phyloP scores from a whole-genome alignment of 371 early-diverging fungal genomes.

The Circinella umbellata region DNA sequence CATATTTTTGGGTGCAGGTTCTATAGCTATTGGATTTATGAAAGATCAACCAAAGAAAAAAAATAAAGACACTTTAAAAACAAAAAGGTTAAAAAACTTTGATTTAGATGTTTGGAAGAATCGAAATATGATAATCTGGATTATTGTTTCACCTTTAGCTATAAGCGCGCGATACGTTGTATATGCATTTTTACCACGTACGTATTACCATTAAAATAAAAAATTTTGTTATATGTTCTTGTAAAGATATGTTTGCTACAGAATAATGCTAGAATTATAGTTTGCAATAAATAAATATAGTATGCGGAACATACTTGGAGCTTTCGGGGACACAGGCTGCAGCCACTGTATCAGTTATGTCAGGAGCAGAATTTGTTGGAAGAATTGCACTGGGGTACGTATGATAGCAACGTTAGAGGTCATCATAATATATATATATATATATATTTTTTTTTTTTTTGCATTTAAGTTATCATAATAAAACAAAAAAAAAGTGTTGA shows the following conservation, averaged over 20 bases:
- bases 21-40: neutral
- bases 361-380: neutral
- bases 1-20: neutral
- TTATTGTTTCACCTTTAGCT: neutral
- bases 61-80: neutral
- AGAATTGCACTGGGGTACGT: neutral
- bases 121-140: neutral
- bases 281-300: neutral
- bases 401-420: too few species aligned
- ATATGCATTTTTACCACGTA: neutral
- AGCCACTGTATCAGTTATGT: neutral
- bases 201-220: neutral
- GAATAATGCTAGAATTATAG: too few species aligned
- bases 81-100: neutral
- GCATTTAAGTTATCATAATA: neutral
- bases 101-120: neutral
- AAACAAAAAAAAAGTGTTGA: neutral
- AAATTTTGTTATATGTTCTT: neutral
- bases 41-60: slow-evolving; percentile 1
- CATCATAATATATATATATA: too few species aligned
- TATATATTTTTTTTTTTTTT: too few species aligned
- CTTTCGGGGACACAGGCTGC: neutral
- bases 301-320: neutral
- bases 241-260: too few species aligned
- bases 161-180: neutral